Evolutionary conservation across 2,329 filamentous ascomycete species (phyloP).

Genomic region (Byssothecium circinans): DNA sequence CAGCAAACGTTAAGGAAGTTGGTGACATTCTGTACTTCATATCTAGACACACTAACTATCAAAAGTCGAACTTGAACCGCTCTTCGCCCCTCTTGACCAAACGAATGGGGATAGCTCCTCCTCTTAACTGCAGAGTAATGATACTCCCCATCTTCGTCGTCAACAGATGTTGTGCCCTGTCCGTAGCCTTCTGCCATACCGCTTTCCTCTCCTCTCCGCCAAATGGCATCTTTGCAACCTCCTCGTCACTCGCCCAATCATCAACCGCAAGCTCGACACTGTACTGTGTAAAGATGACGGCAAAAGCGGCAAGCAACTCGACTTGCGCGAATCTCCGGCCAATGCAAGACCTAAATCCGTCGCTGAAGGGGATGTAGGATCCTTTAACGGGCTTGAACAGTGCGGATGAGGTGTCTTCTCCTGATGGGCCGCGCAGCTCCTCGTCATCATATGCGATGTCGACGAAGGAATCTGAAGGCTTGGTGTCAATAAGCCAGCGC

Average conservation of each 20-base stretch:
- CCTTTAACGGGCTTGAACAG: conserved; percentile 56
- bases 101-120: conserved; percentile 65
- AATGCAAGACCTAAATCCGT: conserved; percentile 58
- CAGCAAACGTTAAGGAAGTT: neutral
- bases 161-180: conserved; percentile 57
- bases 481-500: conserved; percentile 62
- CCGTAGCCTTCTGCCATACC: conserved; percentile 65
- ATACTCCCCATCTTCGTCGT: conserved; percentile 59
- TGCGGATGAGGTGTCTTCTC: conserved; percentile 62
- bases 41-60: neutral
- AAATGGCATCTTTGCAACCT: conserved; percentile 43
- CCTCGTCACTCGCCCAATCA: conserved; percentile 47
- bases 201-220: conserved; percentile 55
- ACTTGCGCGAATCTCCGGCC: conserved; percentile 60
- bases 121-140: conserved; percentile 70
- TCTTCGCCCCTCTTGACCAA: conserved; percentile 71
- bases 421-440: conserved; percentile 61
- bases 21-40: neutral
- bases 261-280: conserved; percentile 70
- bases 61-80: conserved; percentile 56
- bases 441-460: conserved; percentile 51
- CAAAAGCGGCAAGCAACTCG: conserved; percentile 57
- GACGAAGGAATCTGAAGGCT: conserved; percentile 28
- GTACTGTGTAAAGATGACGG: conserved; percentile 58
- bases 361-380: conserved; percentile 59